Evolutionary conservation across 495 filamentous ascomycete genomes (phyloP), one percentile per base, ranked within the genome.

Genomic region (Chaetomium cochliodes): DNA sequence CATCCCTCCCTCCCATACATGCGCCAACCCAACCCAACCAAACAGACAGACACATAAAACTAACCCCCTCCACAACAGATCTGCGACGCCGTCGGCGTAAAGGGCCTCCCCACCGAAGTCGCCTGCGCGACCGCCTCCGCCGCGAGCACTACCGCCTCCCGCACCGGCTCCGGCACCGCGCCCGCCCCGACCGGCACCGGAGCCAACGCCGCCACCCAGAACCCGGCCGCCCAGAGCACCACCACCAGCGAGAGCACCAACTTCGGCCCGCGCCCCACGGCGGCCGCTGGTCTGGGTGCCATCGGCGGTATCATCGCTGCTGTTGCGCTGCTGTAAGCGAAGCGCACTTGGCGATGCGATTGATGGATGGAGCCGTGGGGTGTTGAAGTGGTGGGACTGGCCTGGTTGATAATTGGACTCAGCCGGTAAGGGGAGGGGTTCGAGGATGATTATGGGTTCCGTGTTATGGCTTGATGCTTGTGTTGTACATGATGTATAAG

Each of bases 21-120:
- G 44, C n/a, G n/a, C 12, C 13, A 30, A 2, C 51, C 12, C 22
- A 23, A 5, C 7, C 39, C 26, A 5, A 28, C 54, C 28, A 30
- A 30, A 30, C 28, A 30, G n/a, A n/a, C n/a, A 30, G 28, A 30
- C 28, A 30, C 28, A 30, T 6, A 30, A 30, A 18, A 41, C 53
- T 41, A 22, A 44, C n/a, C 41, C 23, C 26, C 20, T 7, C 55
- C 41, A 18, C 13, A 18, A 13, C 57, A 76, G 70, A 51, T 80
- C 64, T 81, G 79, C 73, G 53, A 16, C 16, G 66, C 56, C 44
- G 44, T 65, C 58, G 72, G 74, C 50, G 77, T 79, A 22, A 75
- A 65, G 9, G 60, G 55, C 60, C 72, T 81, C 23, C 78, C 77
- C 11, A 74, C 66, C 39, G 65, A 58, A 63, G 76, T 71, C 51